Percentiles rank a stretch among this genome's conserved stretches.
phyloP scores from a whole-genome alignment of 2,329 filamentous ascomycete genomes.

The Penicillium thymicola region DNA sequence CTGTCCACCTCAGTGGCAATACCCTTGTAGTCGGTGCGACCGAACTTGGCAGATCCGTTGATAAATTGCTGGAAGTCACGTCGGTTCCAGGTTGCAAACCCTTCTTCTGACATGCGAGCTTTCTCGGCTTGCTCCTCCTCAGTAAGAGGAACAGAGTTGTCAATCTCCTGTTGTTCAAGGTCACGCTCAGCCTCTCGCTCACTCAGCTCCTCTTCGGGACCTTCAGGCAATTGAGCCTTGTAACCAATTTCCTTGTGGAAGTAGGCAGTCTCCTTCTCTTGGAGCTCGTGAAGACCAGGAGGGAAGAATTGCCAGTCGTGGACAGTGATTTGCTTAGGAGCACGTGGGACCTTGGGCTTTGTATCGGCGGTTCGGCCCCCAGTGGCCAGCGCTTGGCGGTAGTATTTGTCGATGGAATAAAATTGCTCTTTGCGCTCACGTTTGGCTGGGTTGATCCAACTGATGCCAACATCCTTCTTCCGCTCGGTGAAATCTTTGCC shows the following conservation, averaged over 20 bases:
- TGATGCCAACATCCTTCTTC: conserved; percentile 88
- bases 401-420: conserved; percentile 99
- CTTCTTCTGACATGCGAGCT: conserved; percentile 72
- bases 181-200: conserved; percentile 85
- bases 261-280: conserved; percentile 93
- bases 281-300: conserved; percentile 74
- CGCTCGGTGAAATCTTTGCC: conserved; percentile 89
- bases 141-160: conserved; percentile 81
- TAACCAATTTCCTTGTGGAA: conserved; percentile 96
- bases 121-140: conserved; percentile 90
- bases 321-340: conserved; percentile 85
- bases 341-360: conserved; percentile 92
- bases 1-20: conserved; percentile 90
- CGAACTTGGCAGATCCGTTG: conserved; percentile 90
- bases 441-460: conserved; percentile 97
- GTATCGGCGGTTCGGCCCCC: conserved; percentile 74
- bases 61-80: conserved; percentile 98
- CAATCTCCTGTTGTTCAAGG: conserved; percentile 86
- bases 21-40: conserved; percentile 76
- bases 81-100: conserved; percentile 93
- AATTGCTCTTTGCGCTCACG: conserved; percentile 97
- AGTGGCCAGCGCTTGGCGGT: conserved; percentile 83
- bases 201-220: conserved; percentile 79
- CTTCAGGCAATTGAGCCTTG: conserved; percentile 85
- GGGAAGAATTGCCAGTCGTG: conserved; percentile 99